phyloP scores from a whole-genome alignment of 2,329 filamentous ascomycete genomes.

The Sarocladium oryzae region DNA sequence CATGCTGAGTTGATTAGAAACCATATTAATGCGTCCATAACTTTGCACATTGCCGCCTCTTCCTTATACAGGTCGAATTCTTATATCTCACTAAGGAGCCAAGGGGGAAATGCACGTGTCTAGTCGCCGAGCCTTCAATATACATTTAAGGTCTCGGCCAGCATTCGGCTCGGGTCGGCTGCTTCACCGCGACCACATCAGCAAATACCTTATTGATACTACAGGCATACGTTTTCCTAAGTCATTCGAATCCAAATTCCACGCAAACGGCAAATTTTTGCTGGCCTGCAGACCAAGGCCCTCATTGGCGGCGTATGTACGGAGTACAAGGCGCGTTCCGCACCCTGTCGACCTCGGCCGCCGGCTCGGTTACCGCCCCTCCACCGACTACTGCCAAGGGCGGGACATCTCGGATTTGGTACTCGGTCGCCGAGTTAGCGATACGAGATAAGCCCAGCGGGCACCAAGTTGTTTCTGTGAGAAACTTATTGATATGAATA shows the following conservation, averaged over 20 bases:
- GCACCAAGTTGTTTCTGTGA: no score
- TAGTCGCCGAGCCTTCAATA: no score
- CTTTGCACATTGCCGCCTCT: no score
- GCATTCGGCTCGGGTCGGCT: conserved; percentile 3
- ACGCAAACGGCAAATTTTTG: not conserved
- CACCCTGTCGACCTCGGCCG: conserved; percentile 1
- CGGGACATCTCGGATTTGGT: not conserved
- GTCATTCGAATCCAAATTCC: not conserved
- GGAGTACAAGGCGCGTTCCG: no score
- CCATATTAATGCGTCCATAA: no score
- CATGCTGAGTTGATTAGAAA: no score
- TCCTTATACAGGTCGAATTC: no score
- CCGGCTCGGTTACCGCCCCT: conserved; percentile 8
- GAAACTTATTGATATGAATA: no score
- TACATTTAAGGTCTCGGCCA: not conserved
- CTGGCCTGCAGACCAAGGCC: conserved; percentile 7
- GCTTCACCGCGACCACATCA: not conserved
- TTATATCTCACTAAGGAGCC: no score
- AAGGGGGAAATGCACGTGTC: no score
- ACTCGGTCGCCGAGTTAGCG: not conserved
- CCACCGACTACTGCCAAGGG: not conserved
- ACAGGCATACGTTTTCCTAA: conserved; percentile 7
- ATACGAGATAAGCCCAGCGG: conserved; percentile 1
- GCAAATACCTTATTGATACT: no score
- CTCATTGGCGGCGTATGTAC: no score